A percentile compares a stretch with the other conserved stretches of the same genome.
Evolutionary conservation across 306 rosid species (phyloP).

Genomic region (Vigna reflexopilosa): DNA sequence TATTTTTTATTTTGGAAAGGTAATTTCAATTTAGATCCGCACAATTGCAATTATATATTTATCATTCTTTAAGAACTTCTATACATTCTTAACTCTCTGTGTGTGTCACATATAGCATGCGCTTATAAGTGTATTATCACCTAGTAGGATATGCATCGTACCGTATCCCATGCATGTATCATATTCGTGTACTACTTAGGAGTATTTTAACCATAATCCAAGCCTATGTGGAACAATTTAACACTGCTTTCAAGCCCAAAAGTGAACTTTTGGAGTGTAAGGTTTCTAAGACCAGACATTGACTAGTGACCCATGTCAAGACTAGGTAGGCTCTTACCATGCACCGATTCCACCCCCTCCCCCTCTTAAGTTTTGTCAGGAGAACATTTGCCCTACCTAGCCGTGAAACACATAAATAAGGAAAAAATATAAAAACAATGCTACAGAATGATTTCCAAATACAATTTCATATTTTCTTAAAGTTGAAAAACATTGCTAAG

Average conservation of each 20-base stretch:
- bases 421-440: neutral
- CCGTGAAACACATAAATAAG: neutral
- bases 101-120: too few species aligned
- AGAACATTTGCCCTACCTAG: neutral
- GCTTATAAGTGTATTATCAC: too few species aligned
- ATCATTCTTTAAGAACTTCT: too few species aligned
- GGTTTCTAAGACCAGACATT: neutral
- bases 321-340: too few species aligned
- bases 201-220: neutral
- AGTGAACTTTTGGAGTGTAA: too few species aligned
- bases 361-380: neutral
- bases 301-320: neutral
- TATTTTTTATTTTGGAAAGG: too few species aligned
- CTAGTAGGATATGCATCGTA: too few species aligned
- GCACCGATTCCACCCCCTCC: neutral
- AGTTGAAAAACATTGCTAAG: neutral
- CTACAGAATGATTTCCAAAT: constrained; percentile 19
- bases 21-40: too few species aligned
- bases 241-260: neutral
- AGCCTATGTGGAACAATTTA: neutral
- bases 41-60: too few species aligned
- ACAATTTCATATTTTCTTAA: constrained; percentile 10
- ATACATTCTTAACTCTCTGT: too few species aligned
- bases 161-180: too few species aligned
- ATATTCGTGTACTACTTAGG: too few species aligned